Base-by-base conservation (phyloP, 345 rosid genomes). In the Heritiera fomes region DNA sequence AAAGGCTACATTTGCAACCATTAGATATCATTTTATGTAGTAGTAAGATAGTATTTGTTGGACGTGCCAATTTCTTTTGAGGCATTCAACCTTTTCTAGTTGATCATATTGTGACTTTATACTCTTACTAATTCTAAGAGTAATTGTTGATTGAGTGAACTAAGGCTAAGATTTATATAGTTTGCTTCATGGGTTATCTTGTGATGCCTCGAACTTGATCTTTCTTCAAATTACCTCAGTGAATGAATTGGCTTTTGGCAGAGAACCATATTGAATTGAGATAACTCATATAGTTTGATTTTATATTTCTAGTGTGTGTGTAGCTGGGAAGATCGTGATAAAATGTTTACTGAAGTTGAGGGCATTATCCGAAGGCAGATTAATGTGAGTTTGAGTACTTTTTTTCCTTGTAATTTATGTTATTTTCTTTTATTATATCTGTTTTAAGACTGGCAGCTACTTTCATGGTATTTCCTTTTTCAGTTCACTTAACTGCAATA, bases 241-340 rank as follows among this genome's bases (percentile, higher is more conserved):
- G 38, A 34, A 34, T 34, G 38, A 34, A 3, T 8, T 59, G 61
- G 28, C 61, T 32, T 59, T 59, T 17, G 18, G 7, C 18, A 18
- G 20, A 18, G 12, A 70, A 18, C 6, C 60, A 17, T 23, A 23
- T 56, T 12, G 65, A 28, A 30, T 61, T 61, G 40, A 12, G 38
- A 61, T 61, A 61, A 61, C 40, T 61, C 1, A 20, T 28, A 6
- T 28, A 55, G 55, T 55, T 55, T 55, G 17, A 38, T 55, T 38
- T 71, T 53, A 4, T 41, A 40, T 79, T 23, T 75, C 15, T 79
- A 96, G 99, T 92, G 94, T 83, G 91, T 96, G 11, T 96, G 99
- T 75, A 78, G 90, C 77, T 96, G 99, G 99, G 99, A 94, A 78
- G 97, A 90, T 81, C 94, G 98, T 10, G 94, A 92, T 78, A 88